Base-by-base conservation (phyloP, 177 flowering plant genomes). In the Vitis hybrid region DNA sequence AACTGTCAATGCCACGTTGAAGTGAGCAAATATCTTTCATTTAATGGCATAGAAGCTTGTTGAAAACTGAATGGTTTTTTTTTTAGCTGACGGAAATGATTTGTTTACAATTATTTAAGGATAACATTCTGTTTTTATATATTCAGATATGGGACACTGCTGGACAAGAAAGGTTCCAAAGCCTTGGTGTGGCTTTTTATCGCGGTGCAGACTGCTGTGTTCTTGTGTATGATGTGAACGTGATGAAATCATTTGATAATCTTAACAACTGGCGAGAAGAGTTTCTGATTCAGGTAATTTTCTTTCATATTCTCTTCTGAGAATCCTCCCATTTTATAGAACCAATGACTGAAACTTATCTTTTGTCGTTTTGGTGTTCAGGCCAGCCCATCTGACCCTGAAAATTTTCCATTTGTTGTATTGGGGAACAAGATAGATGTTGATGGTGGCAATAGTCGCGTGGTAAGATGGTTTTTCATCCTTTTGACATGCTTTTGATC, bases 381-480 rank as follows among this genome's bases (percentile, higher is more conserved):
- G 92, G 92, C 92, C 1, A 82, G 83, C 74, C 92, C 92, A 9
- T 68, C 85, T 18, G 90, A 88, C 69, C 29, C 29, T 26, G 90
- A 88, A 31, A 88, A 86, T 72, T 88, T 88, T 56, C 92, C 92
- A 51, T 88, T 88, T 79, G 82, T 88, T 65, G 86, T 86, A 50
- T 69, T 86, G 79, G 90, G 92, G n/a, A 88, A 88, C 78, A 88
- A 88, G 79, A 65, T 85, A 29, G 92, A 88, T 77, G 79, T 88
- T 57, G 90, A 88, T 73, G 87, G 90, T 69, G 92, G 92, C 65
- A 88, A 85, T 73, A 86, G 92, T 66, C 85, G 92, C 45, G 88
- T 86, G 88, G 92, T 88, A 81, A 71, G 76, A 29, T 66, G 12
- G n/a, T 39, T 48, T 59, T 48, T 26, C 29, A 53, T 59, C n/a